Base-by-base conservation (phyloP, 352 stramenopile species). In the Thraustochytrium sp. region DNA sequence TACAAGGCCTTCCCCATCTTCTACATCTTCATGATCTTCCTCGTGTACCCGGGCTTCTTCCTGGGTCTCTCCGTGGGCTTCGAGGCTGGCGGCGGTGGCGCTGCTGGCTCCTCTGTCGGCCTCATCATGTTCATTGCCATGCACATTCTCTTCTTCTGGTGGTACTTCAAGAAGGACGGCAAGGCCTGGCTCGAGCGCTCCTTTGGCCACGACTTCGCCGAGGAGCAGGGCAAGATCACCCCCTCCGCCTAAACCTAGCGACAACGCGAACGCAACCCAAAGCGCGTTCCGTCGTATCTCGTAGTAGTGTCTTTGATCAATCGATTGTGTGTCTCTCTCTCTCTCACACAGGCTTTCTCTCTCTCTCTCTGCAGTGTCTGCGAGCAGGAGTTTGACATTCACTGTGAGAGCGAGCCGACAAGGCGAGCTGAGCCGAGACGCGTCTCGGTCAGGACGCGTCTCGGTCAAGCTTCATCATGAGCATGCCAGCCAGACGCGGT, bases 11-110 rank as follows among this genome's bases (percentile, higher is more conserved):
- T 93, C 63, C 89, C 90, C 31, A 68, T 89, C 31, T 37, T 91
- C 29, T 93, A 92, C 83, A 88, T 93, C 49, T 42, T 85, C 63
- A 59, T 90, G n/a, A 76, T 89, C 16, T 93, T 92, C 78, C 42
- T 80, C 5, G 26, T 80, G 9, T 80, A 80, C 54, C 72, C 72
- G 21, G 49, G 49, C 34, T 46, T 53, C 34, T 68, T 80, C 42
- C 37, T 80, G 36, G 46, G 13, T 34, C 9, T 80, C 13, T 73
- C 38, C 34, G 26, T 80, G 21, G 72, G 46, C 37, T 8, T 75
- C 16, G 38, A 51, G 23, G 53, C 18, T 21, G 46, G 38, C 26
- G 38, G 18, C 11, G 38, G 16, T 75, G 62, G 62, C 46, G 8
- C 53, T 3, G 62, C 38, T 21, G 62, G 62, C 46, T 29, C 31